Evolutionary conservation across 1,284 basidiomycete species (phyloP), one percentile per base, ranked within the genome.

Genomic region (Puccinia polysora): DNA sequence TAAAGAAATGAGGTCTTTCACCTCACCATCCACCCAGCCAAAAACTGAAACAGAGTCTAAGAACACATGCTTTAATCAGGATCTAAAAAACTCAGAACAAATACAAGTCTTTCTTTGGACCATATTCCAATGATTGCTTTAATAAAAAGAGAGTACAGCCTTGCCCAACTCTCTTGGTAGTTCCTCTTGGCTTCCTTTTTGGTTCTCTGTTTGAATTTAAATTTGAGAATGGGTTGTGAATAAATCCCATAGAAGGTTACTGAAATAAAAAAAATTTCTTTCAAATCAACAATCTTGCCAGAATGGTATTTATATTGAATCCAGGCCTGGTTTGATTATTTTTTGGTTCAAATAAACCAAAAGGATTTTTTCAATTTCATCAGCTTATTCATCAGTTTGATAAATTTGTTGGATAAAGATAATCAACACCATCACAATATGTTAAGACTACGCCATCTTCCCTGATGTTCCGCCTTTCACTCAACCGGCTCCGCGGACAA

Each of bases 281-380:
- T 83, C 74, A 83, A 83, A 76, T 75, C 78, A 25, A 81, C 81
- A 2, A 78, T 82, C 30, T 82, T 79, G 75, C 80, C 80, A 10
- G 82, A 83, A 75, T 83, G 82, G 67, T 77, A 80, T 69, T 75
- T 77, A 30, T 83, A 84, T 56, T 81, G 83, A n/a, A 78, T 84
- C 4, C 80, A 80, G 64, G 82, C 82, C 0, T 86, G 85, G 85
- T 82, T 86, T 1, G 86, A 87, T 77, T 87, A 85, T 74, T 80
- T 87, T 1, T 86, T 86, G 0, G 79, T 87, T 40, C 83, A 85
- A 75, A 75, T 83, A 7, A 84, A 84, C 74, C 82, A 83, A 64
- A 79, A 81, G 12, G 83, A 84, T 74, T 75, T 84, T 2, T 83
- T 81, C 78, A 78, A 81, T 73, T 78, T 82, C 59, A 80, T 84